Percentiles rank a stretch among this genome's conserved stretches.
Evolutionary conservation across 768 basidiomycete genomes (phyloP).

Genomic region (Harrya chromipes): DNA sequence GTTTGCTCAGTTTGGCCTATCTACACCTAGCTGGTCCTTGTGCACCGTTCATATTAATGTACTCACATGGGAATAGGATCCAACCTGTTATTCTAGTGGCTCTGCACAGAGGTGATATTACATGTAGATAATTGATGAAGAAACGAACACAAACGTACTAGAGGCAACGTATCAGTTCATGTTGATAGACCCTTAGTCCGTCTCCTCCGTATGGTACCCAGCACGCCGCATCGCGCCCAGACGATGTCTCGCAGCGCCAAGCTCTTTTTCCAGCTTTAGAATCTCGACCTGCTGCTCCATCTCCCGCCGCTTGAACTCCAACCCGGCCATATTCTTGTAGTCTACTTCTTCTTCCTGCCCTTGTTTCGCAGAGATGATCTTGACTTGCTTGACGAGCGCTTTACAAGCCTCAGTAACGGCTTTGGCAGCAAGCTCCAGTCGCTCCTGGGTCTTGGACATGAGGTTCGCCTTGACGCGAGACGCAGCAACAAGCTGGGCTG

Average conservation of each 20-base stretch:
- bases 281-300: conserved; percentile 99
- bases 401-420: conserved; percentile 98
- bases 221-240: conserved; percentile 85
- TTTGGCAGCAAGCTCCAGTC: conserved; percentile 93
- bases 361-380: conserved; percentile 87
- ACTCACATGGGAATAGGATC: not conserved
- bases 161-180: not conserved
- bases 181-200: conserved; percentile 42
- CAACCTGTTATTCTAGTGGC: not conserved
- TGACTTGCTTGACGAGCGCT: conserved; percentile 94
- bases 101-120: conserved; percentile 13
- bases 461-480: conserved; percentile 97
- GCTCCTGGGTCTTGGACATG: conserved; percentile 98
- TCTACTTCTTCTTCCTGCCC: conserved; percentile 72
- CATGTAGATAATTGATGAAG: conserved; percentile 23
- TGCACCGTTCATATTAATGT: not conserved
- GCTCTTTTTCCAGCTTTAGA: conserved; percentile 91
- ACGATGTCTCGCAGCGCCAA: conserved; percentile 80
- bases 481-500: conserved; percentile 97
- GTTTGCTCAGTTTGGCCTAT: not conserved
- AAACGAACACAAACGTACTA: conserved; percentile 7
- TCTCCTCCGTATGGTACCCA: conserved; percentile 87
- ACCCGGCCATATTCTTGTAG: conserved; percentile 87
- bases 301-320: conserved; percentile 96
- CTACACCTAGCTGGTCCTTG: not conserved